Conservation (phyloP, 805 yeast genomes). For the Lipomyces yamanashiensis region DNA sequence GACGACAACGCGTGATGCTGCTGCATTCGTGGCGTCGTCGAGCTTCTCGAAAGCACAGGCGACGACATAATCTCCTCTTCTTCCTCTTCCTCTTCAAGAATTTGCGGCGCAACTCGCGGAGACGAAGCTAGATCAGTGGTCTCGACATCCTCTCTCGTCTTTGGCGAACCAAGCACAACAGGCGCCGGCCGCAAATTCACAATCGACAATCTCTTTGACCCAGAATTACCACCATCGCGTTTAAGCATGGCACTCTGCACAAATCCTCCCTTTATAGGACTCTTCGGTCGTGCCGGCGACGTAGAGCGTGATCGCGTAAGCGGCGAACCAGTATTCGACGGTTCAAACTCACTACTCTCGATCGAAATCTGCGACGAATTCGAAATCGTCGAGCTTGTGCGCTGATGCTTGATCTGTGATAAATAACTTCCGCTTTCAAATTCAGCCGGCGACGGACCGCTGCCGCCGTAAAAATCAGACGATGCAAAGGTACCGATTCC, state of each 20-base stretch:
- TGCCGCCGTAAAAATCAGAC: constrained; percentile 28
- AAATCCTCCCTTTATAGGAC: constrained; percentile 29
- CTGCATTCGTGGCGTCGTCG: constrained; percentile 1
- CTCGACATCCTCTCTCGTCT: background rate
- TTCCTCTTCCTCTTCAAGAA: background rate
- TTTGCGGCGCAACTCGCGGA: background rate
- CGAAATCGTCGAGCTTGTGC: constrained; percentile 16
- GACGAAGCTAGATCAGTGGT: background rate
- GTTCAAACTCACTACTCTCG: background rate
- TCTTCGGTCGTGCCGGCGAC: constrained; percentile 23
- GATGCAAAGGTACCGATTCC: constrained; percentile 34
- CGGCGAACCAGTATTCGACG: background rate
- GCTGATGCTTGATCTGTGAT: constrained; percentile 5
- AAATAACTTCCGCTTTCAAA: constrained; percentile 25
- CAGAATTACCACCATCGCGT: constrained; percentile 13
- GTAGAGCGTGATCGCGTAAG: constrained; percentile 18
- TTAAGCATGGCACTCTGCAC: constrained; percentile 34
- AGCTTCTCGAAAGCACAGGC: background rate
- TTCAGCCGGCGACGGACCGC: constrained; percentile 24
- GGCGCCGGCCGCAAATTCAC: constrained; percentile 31
- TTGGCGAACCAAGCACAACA: constrained; percentile 18
- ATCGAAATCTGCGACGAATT: constrained; percentile 12
- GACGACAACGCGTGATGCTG: background rate
- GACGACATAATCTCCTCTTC: background rate
- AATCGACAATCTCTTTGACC: constrained; percentile 30